phyloP scores from a whole-genome alignment of 768 basidiomycete genomes.

The Podaxis carcinomalis region DNA sequence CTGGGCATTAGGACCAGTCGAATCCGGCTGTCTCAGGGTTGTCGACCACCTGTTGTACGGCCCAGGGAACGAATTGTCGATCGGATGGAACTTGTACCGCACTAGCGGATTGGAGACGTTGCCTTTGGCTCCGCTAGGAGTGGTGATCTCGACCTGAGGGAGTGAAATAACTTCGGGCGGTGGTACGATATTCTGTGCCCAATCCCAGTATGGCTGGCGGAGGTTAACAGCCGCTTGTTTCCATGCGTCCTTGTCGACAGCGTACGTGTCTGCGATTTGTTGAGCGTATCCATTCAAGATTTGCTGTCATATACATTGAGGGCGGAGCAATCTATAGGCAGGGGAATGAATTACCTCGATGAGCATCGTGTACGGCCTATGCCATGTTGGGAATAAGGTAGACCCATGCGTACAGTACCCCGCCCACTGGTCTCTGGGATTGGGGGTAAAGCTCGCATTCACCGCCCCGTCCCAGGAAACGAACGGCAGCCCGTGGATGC shows the following conservation, averaged over 20 bases:
- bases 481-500: constrained; percentile 51
- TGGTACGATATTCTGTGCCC: constrained; percentile 36
- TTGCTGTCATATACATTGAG: constrained; percentile 32
- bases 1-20: constrained; percentile 19
- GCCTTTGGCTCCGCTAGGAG: constrained; percentile 21
- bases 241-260: constrained; percentile 22
- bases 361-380: constrained; percentile 47
- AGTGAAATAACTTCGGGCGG: constrained; percentile 32
- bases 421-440: constrained; percentile 25
- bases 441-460: constrained; percentile 15
- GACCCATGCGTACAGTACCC: constrained; percentile 55
- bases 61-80: constrained; percentile 24
- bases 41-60: constrained; percentile 28
- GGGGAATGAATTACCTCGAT: constrained; percentile 34
- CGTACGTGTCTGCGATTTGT: constrained; percentile 36
- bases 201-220: constrained; percentile 49
- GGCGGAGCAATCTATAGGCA: background rate
- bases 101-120: constrained; percentile 27
- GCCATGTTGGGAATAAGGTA: constrained; percentile 52
- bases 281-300: constrained; percentile 34
- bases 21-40: constrained; percentile 31
- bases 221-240: constrained; percentile 28
- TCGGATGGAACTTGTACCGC: constrained; percentile 27
- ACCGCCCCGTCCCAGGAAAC: constrained; percentile 39
- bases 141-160: constrained; percentile 23